Base-by-base conservation (phyloP, 2,329 filamentous ascomycete genomes). In the Arthrobotrys sphaeroides region DNA sequence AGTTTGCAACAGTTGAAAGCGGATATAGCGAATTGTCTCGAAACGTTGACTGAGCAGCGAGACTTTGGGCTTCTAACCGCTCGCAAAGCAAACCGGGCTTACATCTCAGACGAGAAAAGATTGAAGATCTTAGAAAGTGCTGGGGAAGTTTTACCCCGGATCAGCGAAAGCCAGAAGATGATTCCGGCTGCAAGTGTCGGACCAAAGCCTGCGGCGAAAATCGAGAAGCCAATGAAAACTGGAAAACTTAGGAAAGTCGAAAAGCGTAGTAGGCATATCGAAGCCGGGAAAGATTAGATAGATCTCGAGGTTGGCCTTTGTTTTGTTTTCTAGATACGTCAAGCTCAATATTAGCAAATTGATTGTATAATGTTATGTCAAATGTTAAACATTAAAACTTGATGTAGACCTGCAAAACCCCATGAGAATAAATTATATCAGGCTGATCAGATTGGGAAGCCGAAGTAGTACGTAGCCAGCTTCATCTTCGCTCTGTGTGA, bases 31-130 rank as follows among this genome's bases (percentile, higher is more conserved):
- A 18, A 49, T 24, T 61, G 45, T 36, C 10, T 62, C 4, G 66
- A 70, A 0, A 55, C 26, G 2, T 26, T 70, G 22, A 70, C 22
- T 1, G 66, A 70, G 36, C 55, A 70, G 18, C 66, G 66, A 45
- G 57, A 70, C 26, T 49, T 53, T 43, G 66, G 47, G 38, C 12
- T n/a, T n/a, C 24, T 62, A 28, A 47, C 45, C 1, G 31, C 45
- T 28, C 28, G 36, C 6, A 70, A 62, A 24, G 55, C 57, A 24
- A 45, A 20, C 12, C 20, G 38, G 24, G 36, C 26, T 51, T 69
- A 70, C 43, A 70, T 70, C 3, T 33, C 43, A 9, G 33, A 62
- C 5, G 31, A 62, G 9, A 45, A 57, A 36, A 62, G 45, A 22
- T 18, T 70, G 7, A 12, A 55, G 24, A 6, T 62, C 10, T 45